Conservation (phyloP, 441 rosid genomes). For the Populus hybrid region DNA sequence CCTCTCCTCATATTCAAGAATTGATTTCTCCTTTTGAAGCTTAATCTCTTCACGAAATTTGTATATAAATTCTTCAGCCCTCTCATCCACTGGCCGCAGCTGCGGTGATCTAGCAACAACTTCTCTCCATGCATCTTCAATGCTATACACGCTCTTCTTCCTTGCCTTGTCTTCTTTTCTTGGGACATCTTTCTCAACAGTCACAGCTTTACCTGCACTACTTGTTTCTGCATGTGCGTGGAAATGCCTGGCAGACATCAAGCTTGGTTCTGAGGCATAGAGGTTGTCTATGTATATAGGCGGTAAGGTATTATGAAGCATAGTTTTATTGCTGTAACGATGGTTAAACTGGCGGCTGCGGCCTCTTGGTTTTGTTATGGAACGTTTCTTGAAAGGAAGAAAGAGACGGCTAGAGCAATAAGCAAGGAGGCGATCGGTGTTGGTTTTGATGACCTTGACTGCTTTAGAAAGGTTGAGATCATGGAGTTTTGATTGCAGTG, state of each 20-base stretch:
- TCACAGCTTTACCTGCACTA: conserved; percentile 25
- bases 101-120: conserved; percentile 73
- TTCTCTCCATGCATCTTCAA: conserved; percentile 79
- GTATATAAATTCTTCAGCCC: conserved; percentile 67
- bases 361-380: conserved; percentile 26
- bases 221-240: conserved; percentile 32
- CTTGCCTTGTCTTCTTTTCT: conserved; percentile 17
- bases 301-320: conserved; percentile 17
- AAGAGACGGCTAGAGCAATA: conserved; percentile 42
- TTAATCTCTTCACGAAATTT: conserved; percentile 54
- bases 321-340: conserved; percentile 24
- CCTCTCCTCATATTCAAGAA: conserved; percentile 61
- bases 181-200: conserved; percentile 11
- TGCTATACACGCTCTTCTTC: conserved; percentile 29
- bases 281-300: conserved; percentile 48
- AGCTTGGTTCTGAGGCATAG: conserved; percentile 10
- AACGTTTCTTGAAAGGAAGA: conserved; percentile 45
- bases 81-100: conserved; percentile 63
- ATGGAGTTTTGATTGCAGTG: conserved; percentile 43
- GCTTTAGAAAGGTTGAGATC: conserved; percentile 33
- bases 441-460: conserved; percentile 31
- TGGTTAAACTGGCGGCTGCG: conserved; percentile 12
- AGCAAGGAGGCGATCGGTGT: conserved; percentile 35
- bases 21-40: conserved; percentile 60
- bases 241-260: conserved; percentile 9